These are phyloP conservation scores for Perilla frutescens DNA, from an alignment of 257 asterid genomes.

Conservation along the genomic window DNA sequence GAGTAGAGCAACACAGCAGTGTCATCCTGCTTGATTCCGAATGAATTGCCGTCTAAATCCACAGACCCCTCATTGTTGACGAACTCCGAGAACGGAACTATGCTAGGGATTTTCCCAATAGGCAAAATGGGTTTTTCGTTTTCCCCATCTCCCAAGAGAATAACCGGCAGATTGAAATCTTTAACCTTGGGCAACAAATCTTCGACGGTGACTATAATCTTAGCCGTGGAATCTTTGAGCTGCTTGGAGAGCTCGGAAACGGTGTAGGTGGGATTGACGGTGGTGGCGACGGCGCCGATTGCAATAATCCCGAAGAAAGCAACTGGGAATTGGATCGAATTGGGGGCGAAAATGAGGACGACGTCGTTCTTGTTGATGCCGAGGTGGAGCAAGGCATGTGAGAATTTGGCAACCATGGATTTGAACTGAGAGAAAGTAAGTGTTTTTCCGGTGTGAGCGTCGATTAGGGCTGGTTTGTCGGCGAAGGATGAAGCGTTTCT, in stretches of 20 bases:
- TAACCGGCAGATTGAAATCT: slow-evolving; percentile 58
- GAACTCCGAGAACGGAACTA: slow-evolving; percentile 53
- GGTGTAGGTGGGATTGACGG: slow-evolving; percentile 77
- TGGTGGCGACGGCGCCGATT: slow-evolving; percentile 85
- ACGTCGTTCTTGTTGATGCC: slow-evolving; percentile 75
- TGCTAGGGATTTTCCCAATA: slow-evolving; percentile 37
- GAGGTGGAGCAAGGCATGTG: slow-evolving; percentile 62
- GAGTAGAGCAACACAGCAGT: slow-evolving; percentile 85
- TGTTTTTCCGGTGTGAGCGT: slow-evolving; percentile 56
- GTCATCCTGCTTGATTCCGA: slow-evolving; percentile 57
- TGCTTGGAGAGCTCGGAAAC: slow-evolving; percentile 77
- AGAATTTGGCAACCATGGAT: slow-evolving; percentile 56
- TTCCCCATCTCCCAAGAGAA: slow-evolving; percentile 51
- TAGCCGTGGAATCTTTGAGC: slow-evolving; percentile 66
- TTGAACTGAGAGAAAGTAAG: slow-evolving; percentile 61
- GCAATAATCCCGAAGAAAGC: slow-evolving; percentile 66
- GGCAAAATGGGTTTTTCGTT: slow-evolving; percentile 28
- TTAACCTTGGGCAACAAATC: slow-evolving; percentile 64
- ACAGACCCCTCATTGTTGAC: slow-evolving; percentile 53
- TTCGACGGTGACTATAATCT: slow-evolving; percentile 74
- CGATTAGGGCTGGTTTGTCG: slow-evolving; percentile 69
- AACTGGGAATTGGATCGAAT: slow-evolving; percentile 66
- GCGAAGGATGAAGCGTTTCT: slow-evolving; percentile 67
- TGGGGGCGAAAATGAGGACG: slow-evolving; percentile 78
- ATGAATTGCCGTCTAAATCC: slow-evolving; percentile 37